phyloP scores from a whole-genome alignment of 2,329 filamentous ascomycete genomes.

The Stachybotrys elegans region DNA sequence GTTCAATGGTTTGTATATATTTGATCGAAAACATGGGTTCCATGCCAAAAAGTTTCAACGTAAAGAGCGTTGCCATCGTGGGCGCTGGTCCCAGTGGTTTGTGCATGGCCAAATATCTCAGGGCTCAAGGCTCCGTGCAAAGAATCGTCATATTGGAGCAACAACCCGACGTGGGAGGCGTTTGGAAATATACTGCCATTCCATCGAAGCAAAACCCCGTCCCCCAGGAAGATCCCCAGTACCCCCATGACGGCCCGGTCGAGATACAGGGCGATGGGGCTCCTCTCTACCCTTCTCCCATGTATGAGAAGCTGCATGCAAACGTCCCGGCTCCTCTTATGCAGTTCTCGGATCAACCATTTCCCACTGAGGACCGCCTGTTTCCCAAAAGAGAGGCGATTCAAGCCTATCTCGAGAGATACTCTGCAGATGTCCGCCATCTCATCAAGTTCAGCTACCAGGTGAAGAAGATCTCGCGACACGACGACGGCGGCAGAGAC shows the following conservation, averaged over 20 bases:
- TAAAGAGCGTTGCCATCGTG: conserved; percentile 67
- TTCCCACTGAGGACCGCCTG: conserved; percentile 58
- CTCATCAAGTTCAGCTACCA: conserved; percentile 67
- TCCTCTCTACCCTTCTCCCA: conserved; percentile 70
- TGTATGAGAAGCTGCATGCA: conserved; percentile 78
- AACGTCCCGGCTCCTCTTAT: conserved; percentile 83
- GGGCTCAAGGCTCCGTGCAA: conserved; percentile 62
- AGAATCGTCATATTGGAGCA: conserved; percentile 79
- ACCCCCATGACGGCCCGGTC: conserved; percentile 58
- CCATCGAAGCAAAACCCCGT: conserved; percentile 45
- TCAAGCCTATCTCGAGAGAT: conserved; percentile 66
- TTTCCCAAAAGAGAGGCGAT: conserved; percentile 72
- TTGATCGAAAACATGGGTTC: conserved; percentile 27
- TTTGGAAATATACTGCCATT: conserved; percentile 73
- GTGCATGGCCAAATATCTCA: conserved; percentile 73
- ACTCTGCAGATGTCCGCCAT: conserved; percentile 61
- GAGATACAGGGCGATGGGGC: conserved; percentile 33
- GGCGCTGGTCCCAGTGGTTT: conserved; percentile 80
- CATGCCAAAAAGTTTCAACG: conserved; percentile 32
- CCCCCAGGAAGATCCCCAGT: conserved; percentile 64
- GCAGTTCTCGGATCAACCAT: conserved; percentile 68
- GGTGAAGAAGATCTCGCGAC: conserved; percentile 53
- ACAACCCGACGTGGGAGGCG: conserved; percentile 68
- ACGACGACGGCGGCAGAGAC: conserved; percentile 25
- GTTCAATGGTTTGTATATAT: not conserved